Conservation (phyloP, 2,329 filamentous ascomycete genomes). For the Zalaria obscura region DNA sequence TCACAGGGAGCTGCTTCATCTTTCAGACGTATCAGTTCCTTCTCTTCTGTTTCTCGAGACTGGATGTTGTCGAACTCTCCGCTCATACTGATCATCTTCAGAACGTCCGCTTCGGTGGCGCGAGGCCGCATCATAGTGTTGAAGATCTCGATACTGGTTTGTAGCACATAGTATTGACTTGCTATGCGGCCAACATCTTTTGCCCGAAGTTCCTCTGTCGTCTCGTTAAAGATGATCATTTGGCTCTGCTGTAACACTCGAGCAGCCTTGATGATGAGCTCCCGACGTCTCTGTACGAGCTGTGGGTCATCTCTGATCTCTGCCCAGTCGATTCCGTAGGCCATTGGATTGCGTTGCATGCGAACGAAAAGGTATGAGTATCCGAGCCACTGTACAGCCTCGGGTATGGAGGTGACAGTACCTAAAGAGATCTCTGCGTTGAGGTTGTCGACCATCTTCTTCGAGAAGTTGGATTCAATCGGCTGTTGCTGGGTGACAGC, state of each 20-base stretch:
- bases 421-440: slow-evolving; percentile 91
- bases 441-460: slow-evolving; percentile 87
- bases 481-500: slow-evolving; percentile 93
- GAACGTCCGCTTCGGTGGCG: slow-evolving; percentile 77
- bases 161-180: slow-evolving; percentile 90
- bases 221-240: slow-evolving; percentile 98
- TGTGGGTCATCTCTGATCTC: slow-evolving; percentile 81
- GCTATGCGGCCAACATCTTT: slow-evolving; percentile 96
- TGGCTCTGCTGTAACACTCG: slow-evolving; percentile 79
- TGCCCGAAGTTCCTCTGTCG: slow-evolving; percentile 78
- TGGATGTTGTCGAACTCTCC: slow-evolving; percentile 97
- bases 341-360: slow-evolving; percentile 82
- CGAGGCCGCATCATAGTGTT: slow-evolving; percentile 83
- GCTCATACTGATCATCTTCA: slow-evolving; percentile 95
- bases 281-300: slow-evolving; percentile 70
- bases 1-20: slow-evolving; percentile 62
- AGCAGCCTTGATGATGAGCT: slow-evolving; percentile 80
- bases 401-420: slow-evolving; percentile 84
- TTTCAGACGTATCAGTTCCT: slow-evolving; percentile 65
- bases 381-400: slow-evolving; percentile 93
- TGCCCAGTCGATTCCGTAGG: slow-evolving; percentile 89
- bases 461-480: slow-evolving; percentile 92
- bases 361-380: slow-evolving; percentile 96
- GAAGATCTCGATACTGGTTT: slow-evolving; percentile 90
- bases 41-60: slow-evolving; percentile 75